Conservation (phyloP, 1,284 basidiomycete genomes). For the Ceratobasidium sp. region DNA sequence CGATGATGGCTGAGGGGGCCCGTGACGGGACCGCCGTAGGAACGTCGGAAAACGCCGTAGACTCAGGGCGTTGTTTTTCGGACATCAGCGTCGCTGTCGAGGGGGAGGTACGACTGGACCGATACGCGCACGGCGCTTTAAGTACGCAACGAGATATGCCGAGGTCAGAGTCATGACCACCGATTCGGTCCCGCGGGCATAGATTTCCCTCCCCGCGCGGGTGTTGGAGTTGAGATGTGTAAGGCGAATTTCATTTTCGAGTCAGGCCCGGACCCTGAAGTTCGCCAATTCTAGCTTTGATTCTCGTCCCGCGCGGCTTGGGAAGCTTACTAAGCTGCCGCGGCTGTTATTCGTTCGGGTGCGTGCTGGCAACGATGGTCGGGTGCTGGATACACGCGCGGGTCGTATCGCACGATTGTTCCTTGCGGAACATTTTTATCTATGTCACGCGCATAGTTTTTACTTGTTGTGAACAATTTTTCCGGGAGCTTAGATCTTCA, state of each 20-base stretch:
- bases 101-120: too few species aligned
- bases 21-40: conserved; percentile 26
- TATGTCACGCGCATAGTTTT: too few species aligned
- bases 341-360: background rate
- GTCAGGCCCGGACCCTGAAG: too few species aligned
- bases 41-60: conserved; percentile 4
- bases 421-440: too few species aligned
- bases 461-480: too few species aligned
- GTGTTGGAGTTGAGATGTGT: background rate
- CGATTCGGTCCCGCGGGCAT: too few species aligned
- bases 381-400: background rate
- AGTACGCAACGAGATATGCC: background rate
- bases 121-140: too few species aligned
- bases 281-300: background rate
- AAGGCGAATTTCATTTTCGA: too few species aligned
- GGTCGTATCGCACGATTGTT: too few species aligned
- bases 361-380: background rate
- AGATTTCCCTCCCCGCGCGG: background rate
- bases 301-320: background rate
- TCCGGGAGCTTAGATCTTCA: too few species aligned
- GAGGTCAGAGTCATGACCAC: background rate
- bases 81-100: background rate
- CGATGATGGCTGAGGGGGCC: conserved; percentile 1
- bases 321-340: background rate
- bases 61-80: background rate